Conservation (phyloP, 108 stramenopile genomes). For the Asterionellopsis glacialis region DNA sequence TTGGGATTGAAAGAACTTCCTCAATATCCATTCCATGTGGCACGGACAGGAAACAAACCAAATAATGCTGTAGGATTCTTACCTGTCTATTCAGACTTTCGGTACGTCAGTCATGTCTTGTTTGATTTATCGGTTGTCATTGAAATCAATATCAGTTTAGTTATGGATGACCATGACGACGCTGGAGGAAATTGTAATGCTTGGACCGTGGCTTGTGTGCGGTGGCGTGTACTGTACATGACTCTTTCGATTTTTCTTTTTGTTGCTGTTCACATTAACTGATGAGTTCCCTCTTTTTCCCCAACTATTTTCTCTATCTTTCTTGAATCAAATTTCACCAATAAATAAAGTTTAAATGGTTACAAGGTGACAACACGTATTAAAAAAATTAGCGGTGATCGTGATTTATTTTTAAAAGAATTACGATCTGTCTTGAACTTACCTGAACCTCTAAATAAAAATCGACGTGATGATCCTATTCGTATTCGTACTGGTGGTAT, state of each 20-base stretch:
- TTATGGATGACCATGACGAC: too few species aligned
- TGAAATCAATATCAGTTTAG: too few species aligned
- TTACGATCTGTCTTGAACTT: constrained; percentile 58
- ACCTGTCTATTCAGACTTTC: constrained; percentile 74
- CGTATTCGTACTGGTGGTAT: constrained; percentile 75
- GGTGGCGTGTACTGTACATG: too few species aligned
- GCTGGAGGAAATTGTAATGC: too few species aligned
- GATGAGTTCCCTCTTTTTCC: not conserved
- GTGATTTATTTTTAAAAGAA: constrained; percentile 59
- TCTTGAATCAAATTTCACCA: not conserved
- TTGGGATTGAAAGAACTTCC: constrained; percentile 29
- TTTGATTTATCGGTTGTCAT: too few species aligned
- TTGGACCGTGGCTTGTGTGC: too few species aligned
- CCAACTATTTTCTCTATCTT: not conserved
- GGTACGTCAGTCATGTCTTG: too few species aligned
- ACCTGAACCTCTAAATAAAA: constrained; percentile 23
- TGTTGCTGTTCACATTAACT: too few species aligned
- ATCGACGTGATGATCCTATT: constrained; percentile 46
- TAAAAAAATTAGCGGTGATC: constrained; percentile 71
- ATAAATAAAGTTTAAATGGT: constrained; percentile 28
- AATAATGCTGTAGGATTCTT: constrained; percentile 74
- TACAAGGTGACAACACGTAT: constrained; percentile 74
- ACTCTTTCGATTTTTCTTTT: too few species aligned
- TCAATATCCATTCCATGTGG: constrained; percentile 64
- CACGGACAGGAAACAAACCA: constrained; percentile 68